Percentiles rank a stretch among this genome's conserved stretches.
phyloP scores from a whole-genome alignment of 2,329 filamentous ascomycete species.

The Pseudocercospora musae region DNA sequence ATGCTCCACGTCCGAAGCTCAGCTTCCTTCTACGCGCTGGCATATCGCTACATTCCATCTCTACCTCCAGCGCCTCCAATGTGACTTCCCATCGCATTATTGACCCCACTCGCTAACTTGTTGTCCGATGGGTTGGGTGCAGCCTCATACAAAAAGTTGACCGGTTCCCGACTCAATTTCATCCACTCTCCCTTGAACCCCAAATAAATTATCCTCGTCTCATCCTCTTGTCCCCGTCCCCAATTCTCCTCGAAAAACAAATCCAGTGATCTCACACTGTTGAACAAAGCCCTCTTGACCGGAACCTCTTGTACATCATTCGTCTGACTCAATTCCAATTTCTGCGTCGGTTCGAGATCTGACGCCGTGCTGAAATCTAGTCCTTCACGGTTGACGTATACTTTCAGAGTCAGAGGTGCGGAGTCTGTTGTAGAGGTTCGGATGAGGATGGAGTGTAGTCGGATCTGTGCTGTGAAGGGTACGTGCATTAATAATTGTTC shows the following conservation, averaged over 20 bases:
- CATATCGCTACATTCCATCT: constrained; percentile 11
- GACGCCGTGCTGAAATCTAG: constrained; percentile 78
- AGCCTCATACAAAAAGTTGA: constrained; percentile 87
- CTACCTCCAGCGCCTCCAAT: constrained; percentile 31
- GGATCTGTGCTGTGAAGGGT: constrained; percentile 93
- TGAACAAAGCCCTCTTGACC: constrained; percentile 84
- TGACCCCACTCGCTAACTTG: constrained; percentile 46
- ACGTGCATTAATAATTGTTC: constrained; percentile 90
- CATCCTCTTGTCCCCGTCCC: constrained; percentile 69
- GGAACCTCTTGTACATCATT: constrained; percentile 80
- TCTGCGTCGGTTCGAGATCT: constrained; percentile 61
- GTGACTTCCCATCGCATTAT: constrained; percentile 32
- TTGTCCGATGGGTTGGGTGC: constrained; percentile 91
- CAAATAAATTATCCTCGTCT: constrained; percentile 74
- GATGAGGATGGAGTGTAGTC: constrained; percentile 83
- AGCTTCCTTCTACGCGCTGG: too few relatives aligned
- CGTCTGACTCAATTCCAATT: constrained; percentile 72
- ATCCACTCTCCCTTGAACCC: constrained; percentile 96
- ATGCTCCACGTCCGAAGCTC: too few relatives aligned
- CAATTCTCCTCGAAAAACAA: constrained; percentile 95
- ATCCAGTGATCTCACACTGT: constrained; percentile 73
- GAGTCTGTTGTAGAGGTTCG: constrained; percentile 68
- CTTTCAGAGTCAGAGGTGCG: constrained; percentile 77
- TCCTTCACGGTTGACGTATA: constrained; percentile 81
- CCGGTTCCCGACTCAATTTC: constrained; percentile 75